Percentiles rank a stretch among this genome's conserved stretches.
Evolutionary conservation across 2,329 filamentous ascomycete genomes (phyloP).

Genomic region (Drechslerella dactyloides): DNA sequence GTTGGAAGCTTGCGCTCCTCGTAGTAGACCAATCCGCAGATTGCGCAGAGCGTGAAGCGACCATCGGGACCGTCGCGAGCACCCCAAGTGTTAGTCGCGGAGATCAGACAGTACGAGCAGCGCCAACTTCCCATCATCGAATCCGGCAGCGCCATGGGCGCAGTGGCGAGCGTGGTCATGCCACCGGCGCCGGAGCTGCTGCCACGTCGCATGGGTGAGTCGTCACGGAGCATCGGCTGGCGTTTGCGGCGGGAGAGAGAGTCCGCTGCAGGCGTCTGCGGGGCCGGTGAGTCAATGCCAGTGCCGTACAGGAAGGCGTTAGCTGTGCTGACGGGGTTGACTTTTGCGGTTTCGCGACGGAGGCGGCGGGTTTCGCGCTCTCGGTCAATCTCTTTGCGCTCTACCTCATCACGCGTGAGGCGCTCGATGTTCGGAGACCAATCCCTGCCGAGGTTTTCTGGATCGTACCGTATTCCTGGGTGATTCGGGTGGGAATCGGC

Average conservation of each 20-base stretch:
- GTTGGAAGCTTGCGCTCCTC: conserved; percentile 24
- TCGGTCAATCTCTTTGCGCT: conserved; percentile 92
- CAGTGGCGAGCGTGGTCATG: conserved; percentile 62
- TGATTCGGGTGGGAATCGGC: conserved; percentile 25
- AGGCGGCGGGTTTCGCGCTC: conserved; percentile 87
- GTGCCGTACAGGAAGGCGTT: conserved; percentile 71
- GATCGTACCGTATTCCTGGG: conserved; percentile 74
- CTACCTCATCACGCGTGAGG: conserved; percentile 93
- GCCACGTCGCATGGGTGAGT: conserved; percentile 75
- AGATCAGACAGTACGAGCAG: conserved; percentile 84
- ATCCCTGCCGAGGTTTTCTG: conserved; percentile 81
- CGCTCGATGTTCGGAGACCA: conserved; percentile 84
- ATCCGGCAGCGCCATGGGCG: conserved; percentile 69
- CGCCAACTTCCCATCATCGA: conserved; percentile 83
- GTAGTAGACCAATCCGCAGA: conserved; percentile 35
- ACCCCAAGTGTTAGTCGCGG: conserved; percentile 91
- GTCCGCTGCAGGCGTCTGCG: conserved; percentile 55
- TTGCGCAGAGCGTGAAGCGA: conserved; percentile 26
- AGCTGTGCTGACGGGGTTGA: conserved; percentile 85
- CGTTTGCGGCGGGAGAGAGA: conserved; percentile 71
- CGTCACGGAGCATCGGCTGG: conserved; percentile 82
- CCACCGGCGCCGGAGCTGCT: conserved; percentile 71
- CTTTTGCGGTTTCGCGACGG: conserved; percentile 87
- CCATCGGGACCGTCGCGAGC: conserved; percentile 89
- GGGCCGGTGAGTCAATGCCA: conserved; percentile 63